These are phyloP conservation scores for Ganoderma leucocontextum DNA, from an alignment of 1,284 basidiomycete genomes.

Conservation along the genomic window DNA sequence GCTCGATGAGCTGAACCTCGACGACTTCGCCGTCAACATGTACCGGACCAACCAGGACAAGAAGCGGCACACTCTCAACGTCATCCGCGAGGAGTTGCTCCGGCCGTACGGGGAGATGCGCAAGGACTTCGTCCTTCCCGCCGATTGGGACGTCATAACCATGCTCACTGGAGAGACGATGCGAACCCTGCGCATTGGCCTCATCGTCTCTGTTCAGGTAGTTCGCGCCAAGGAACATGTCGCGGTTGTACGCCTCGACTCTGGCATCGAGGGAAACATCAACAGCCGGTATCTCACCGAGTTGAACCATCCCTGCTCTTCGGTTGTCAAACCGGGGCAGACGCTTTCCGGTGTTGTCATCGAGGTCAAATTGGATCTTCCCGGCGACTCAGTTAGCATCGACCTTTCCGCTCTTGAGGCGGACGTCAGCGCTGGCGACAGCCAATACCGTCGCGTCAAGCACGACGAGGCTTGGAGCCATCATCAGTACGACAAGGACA, in stretches of 20 bases:
- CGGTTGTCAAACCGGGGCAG: slow-evolving; percentile 75
- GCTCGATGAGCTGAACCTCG: slow-evolving; percentile 91
- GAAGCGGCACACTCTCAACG: slow-evolving; percentile 88
- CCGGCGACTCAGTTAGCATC: slow-evolving; percentile 72
- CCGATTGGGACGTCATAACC: slow-evolving; percentile 86
- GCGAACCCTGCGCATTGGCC: slow-evolving; percentile 80
- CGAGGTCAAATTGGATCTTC: slow-evolving; percentile 71
- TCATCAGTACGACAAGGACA: slow-evolving; percentile 72
- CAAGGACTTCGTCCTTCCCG: slow-evolving; percentile 71
- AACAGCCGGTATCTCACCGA: slow-evolving; percentile 73
- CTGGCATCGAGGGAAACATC: slow-evolving; percentile 91
- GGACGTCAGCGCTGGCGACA: slow-evolving; percentile 77
- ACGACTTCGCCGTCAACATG: slow-evolving; percentile 96
- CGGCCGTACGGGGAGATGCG: slow-evolving; percentile 87
- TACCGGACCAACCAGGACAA: slow-evolving; percentile 84
- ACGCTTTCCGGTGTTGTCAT: slow-evolving; percentile 87
- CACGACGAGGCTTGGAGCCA: slow-evolving; percentile 78
- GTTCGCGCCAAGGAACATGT: slow-evolving; percentile 62
- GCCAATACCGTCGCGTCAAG: slow-evolving; percentile 67
- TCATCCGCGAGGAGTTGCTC: slow-evolving; percentile 91
- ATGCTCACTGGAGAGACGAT: slow-evolving; percentile 96
- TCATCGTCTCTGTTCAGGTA: slow-evolving; percentile 87
- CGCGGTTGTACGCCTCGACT: slow-evolving; percentile 83
- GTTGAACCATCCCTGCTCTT: slow-evolving; percentile 50
- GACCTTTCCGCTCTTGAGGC: slow-evolving; percentile 79